Percentiles rank a stretch among this genome's conserved stretches.
Evolutionary conservation across 2,329 filamentous ascomycete species (phyloP).

Genomic region (Paradendryphiella salina): DNA sequence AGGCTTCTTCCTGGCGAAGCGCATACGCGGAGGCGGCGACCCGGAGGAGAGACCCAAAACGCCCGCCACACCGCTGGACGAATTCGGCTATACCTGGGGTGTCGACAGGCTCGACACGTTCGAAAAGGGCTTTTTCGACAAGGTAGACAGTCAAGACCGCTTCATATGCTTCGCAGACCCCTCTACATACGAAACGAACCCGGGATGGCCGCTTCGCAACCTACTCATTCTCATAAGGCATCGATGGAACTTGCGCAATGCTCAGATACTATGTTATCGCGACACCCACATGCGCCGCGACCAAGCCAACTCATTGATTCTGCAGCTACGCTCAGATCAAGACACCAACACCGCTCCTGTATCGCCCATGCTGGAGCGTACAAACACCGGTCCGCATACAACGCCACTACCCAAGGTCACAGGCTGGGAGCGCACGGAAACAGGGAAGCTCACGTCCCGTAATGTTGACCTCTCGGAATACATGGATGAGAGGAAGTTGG

Average conservation of each 20-base stretch:
- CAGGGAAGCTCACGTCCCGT: slow-evolving; percentile 75
- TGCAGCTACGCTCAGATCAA: slow-evolving; percentile 52
- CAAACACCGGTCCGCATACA: slow-evolving; percentile 28
- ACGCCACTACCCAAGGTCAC: slow-evolving; percentile 81
- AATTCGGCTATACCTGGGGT: slow-evolving; percentile 73
- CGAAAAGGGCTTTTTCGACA: slow-evolving; percentile 85
- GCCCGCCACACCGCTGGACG: slow-evolving; percentile 57
- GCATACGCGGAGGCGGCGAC: slow-evolving; percentile 52
- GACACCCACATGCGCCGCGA: slow-evolving; percentile 78
- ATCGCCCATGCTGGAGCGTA: slow-evolving; percentile 15
- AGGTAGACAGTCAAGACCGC: slow-evolving; percentile 69
- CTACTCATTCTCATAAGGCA: slow-evolving; percentile 81
- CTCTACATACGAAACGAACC: slow-evolving; percentile 83
- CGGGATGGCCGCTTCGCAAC: slow-evolving; percentile 92
- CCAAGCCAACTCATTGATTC: slow-evolving; percentile 77
- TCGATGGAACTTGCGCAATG: slow-evolving; percentile 73
- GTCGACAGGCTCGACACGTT: slow-evolving; percentile 75
- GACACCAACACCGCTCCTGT: slow-evolving; percentile 9
- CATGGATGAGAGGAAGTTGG: slow-evolving; percentile 85
- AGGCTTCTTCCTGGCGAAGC: slow-evolving; percentile 95
- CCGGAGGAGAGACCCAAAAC: slow-evolving; percentile 47
- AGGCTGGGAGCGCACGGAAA: slow-evolving; percentile 86
- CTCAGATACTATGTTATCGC: slow-evolving; percentile 87
- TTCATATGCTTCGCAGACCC: slow-evolving; percentile 90
- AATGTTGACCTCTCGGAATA: slow-evolving; percentile 85